Evolutionary conservation across 1,284 basidiomycete genomes (phyloP), one percentile per base, ranked within the genome.

Genomic region (Xerocomus minutiporus): DNA sequence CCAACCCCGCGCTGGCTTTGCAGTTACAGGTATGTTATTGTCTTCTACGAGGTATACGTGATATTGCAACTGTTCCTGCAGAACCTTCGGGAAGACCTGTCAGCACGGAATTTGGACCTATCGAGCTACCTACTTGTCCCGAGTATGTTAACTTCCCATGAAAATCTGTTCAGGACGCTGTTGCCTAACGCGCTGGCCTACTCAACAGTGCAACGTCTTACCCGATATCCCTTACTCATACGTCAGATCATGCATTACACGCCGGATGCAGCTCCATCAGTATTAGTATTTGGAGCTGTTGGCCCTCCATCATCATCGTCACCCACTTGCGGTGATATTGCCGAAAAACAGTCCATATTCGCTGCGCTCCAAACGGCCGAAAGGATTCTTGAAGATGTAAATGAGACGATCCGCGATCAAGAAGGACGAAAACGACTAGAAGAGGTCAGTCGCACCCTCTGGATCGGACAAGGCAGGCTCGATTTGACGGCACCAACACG

Each of bases 401-500:
- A 98, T 67, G 94, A 97, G 68, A 79, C 84, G 1, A 92, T 98
- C 36, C 80, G 93, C 5, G 82, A 89, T n/a, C 84, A 87, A 55
- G 92, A 97, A 69, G 84, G 86, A 2, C 68, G 75, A 3, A 89
- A 91, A 58, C 80, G 86, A 9, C 75, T 97, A 9, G 78, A 76
- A 46, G 75, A 74, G 15, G 77, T 97, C 28, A 91, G 88, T 6
- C 82, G 88, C 57, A 77, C 88, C 61, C 75, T 97, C 4, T 94
- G 86, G 86, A 84, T 95, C 49, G 91, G 91, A 8, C 83, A 91
- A 70, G 90, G 90, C 1, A 84, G 87, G 13, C 80, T 97, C 28
- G 93, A 97, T 66, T 74, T 97, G n/a, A 95, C 92, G 0, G 90
- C 87, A 3, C 88, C 90, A 0, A 97, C 93, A 8, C 81, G 87